A percentile compares a stretch with the other conserved stretches of the same genome.
These are phyloP conservation scores for Xylariaceae sp. DNA, from an alignment of 2,329 filamentous ascomycete genomes.

Conservation along the genomic window DNA sequence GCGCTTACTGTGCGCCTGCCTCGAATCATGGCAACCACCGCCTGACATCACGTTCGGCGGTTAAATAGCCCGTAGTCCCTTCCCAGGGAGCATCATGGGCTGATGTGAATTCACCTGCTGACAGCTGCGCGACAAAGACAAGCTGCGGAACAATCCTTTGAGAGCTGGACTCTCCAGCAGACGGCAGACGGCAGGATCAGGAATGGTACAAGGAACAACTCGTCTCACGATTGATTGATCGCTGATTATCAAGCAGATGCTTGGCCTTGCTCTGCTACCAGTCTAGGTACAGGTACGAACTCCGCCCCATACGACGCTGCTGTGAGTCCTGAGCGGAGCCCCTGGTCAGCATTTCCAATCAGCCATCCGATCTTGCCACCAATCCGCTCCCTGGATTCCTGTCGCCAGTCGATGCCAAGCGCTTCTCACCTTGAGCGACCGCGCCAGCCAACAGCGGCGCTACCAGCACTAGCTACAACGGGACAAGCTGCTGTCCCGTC, in stretches of 20 bases:
- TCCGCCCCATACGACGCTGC: background rate
- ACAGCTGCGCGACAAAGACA: too few species aligned
- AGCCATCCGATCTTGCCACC: background rate
- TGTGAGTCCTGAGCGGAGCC: background rate
- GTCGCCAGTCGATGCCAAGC: too few species aligned
- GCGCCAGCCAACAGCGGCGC: too few species aligned
- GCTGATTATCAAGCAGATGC: background rate
- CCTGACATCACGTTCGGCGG: too few species aligned
- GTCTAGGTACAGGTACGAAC: background rate
- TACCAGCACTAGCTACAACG: background rate
- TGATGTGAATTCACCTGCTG: too few species aligned
- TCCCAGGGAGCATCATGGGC: too few species aligned
- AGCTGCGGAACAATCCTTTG: too few species aligned
- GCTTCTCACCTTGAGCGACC: background rate
- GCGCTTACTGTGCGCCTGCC: too few species aligned
- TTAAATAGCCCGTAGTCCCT: too few species aligned
- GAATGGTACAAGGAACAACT: background rate
- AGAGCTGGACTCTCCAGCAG: too few species aligned
- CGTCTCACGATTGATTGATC: background rate
- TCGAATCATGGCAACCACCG: too few species aligned
- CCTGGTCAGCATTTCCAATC: background rate
- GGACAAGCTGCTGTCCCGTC: background rate
- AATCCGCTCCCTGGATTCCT: background rate
- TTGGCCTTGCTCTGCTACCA: background rate
- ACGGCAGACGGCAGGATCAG: background rate